These are phyloP conservation scores for Protostelium mycophagum DNA, from an alignment of 78 protist species.

Conservation along the genomic window DNA sequence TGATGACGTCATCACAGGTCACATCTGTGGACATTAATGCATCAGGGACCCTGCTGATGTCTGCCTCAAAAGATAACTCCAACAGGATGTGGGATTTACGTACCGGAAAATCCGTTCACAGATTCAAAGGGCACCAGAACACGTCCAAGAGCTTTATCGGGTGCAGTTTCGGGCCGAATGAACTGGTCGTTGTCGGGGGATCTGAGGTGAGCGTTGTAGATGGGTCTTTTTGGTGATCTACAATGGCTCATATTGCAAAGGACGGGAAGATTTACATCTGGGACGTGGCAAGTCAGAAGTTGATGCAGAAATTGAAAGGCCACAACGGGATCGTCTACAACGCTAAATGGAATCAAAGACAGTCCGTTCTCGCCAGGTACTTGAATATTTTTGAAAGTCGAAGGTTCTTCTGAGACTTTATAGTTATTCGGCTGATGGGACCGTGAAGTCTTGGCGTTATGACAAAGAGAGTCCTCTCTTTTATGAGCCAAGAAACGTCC, in stretches of 20 bases:
- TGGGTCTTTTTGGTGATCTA: background rate
- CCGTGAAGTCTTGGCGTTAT: background rate
- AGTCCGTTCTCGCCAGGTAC: conserved; percentile 38
- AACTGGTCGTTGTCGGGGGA: conserved; percentile 60
- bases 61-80: conserved; percentile 76
- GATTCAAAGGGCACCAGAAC: conserved; percentile 85
- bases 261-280: conserved; percentile 70
- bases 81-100: conserved; percentile 86
- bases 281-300: conserved; percentile 48
- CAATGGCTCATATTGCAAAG: background rate
- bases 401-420: background rate
- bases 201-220: conserved; percentile 60
- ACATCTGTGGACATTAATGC: conserved; percentile 63
- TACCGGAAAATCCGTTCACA: conserved; percentile 40
- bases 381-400: background rate
- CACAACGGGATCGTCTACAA: conserved; percentile 57
- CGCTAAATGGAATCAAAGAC: conserved; percentile 59
- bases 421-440: background rate
- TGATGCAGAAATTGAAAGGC: conserved; percentile 48
- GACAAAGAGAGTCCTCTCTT: background rate
- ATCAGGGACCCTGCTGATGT: conserved; percentile 50
- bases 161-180: conserved; percentile 60
- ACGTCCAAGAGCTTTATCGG: conserved; percentile 76
- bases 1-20: conserved; percentile 13
- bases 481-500: background rate